Percentiles rank a stretch among this genome's conserved stretches.
Conservation (phyloP, 495 filamentous ascomycete genomes). For the Aspergillus saccharolyticus region DNA sequence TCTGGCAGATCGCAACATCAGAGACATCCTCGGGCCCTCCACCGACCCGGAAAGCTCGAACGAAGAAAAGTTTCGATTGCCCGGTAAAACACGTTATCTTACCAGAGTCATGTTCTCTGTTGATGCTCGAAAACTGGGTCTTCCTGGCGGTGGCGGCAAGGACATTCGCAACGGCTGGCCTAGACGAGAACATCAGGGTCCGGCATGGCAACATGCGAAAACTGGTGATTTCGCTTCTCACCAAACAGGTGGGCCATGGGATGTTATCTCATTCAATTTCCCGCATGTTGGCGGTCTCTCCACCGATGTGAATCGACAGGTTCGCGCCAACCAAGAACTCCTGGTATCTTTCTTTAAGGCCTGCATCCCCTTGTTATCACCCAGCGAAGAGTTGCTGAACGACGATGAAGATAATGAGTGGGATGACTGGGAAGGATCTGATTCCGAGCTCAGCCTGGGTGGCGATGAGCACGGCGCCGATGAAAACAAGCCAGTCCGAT, state of each 20-base stretch:
- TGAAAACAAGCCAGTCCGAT: conserved; percentile 3
- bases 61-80: conserved; percentile 5
- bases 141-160: conserved; percentile 36
- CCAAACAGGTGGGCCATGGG: conserved; percentile 48
- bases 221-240: conserved; percentile 1
- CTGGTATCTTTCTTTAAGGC: conserved; percentile 76
- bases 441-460: conserved; percentile 16
- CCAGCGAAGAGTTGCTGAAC: conserved; percentile 27
- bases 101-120: conserved; percentile 60
- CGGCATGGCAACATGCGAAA: conserved; percentile 29
- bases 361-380: conserved; percentile 46
- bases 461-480: conserved; percentile 14
- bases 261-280: conserved; percentile 89
- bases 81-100: conserved; percentile 15
- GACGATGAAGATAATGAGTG: conserved; percentile 24
- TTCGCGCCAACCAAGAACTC: conserved; percentile 85
- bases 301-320: conserved; percentile 91
- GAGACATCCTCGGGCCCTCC: conserved; percentile 37
- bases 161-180: conserved; percentile 34
- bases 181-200: conserved; percentile 25
- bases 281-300: conserved; percentile 89
- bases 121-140: conserved; percentile 68
- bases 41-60: background rate
- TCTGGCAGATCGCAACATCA: conserved; percentile 57
- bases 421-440: conserved; percentile 9